Percentiles rank a stretch among this genome's conserved stretches.
These are phyloP conservation scores for Sporothrix pseudoabietina DNA, from an alignment of 2,329 filamentous ascomycete species.

Conservation along the genomic window DNA sequence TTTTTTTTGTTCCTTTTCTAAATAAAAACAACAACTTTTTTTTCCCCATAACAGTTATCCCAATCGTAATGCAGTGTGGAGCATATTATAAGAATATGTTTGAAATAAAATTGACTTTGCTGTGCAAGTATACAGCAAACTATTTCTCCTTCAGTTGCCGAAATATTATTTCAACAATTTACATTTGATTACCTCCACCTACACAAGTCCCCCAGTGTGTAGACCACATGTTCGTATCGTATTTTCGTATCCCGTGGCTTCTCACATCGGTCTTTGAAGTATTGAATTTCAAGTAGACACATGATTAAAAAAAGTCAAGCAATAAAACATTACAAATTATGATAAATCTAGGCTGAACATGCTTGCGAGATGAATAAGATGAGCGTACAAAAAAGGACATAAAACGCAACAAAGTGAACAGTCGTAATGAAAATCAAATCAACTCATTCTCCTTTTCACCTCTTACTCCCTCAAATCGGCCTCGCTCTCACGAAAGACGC, in stretches of 20 bases:
- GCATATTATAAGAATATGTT: too few species aligned
- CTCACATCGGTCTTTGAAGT: background rate
- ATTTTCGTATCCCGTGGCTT: too few species aligned
- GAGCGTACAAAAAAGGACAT: background rate
- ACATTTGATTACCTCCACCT: too few species aligned
- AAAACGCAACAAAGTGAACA: background rate
- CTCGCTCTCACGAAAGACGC: slow-evolving; percentile 26
- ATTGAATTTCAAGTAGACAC: too few species aligned
- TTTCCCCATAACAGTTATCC: too few species aligned
- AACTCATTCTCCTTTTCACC: too few species aligned
- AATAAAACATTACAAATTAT: slow-evolving; percentile 23
- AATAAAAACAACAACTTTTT: background rate
- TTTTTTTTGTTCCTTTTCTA: background rate
- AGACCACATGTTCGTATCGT: too few species aligned
- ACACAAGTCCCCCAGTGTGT: too few species aligned
- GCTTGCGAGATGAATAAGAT: background rate
- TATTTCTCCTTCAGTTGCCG: too few species aligned
- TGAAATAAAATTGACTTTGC: too few species aligned
- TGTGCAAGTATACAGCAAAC: too few species aligned
- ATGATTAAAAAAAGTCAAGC: background rate
- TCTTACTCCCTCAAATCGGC: slow-evolving; percentile 16
- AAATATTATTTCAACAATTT: too few species aligned
- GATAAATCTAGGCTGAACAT: slow-evolving; percentile 2
- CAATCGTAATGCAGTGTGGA: background rate
- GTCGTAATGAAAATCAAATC: background rate